Conservation (phyloP, 305 asterid species). For the Fraxinus paxiana region DNA sequence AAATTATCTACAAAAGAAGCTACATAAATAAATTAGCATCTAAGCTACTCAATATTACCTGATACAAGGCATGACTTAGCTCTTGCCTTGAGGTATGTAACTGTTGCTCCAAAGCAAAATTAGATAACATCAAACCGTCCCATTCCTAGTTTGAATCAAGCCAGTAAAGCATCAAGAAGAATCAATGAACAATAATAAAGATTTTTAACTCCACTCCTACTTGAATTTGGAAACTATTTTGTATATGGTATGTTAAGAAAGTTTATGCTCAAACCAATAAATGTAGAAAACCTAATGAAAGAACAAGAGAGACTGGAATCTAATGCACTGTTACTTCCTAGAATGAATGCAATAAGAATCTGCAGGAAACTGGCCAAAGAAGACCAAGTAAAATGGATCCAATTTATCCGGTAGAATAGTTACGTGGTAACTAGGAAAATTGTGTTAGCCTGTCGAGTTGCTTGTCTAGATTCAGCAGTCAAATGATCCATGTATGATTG, state of each 20-base stretch:
- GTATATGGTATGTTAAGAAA: background rate
- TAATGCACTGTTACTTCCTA: conserved; percentile 5
- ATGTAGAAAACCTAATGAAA: background rate
- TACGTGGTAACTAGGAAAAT: background rate
- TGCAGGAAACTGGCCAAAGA: background rate
- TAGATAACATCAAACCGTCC: conserved; percentile 96
- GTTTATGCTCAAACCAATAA: background rate
- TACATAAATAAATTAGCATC: background rate
- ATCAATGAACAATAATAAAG: background rate
- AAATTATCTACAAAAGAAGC: background rate
- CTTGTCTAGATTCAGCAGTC: background rate
- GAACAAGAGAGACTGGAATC: background rate
- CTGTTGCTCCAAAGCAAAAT: conserved; percentile 90
- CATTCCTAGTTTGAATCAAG: conserved; percentile 56
- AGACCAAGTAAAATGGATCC: background rate
- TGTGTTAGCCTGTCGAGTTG: background rate
- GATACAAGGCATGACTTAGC: conserved; percentile 93
- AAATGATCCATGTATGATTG: background rate
- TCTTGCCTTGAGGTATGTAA: conserved; percentile 94
- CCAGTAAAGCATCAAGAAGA: background rate
- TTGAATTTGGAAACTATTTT: background rate
- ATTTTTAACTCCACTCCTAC: background rate
- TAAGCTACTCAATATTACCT: conserved; percentile 42
- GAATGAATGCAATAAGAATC: background rate
- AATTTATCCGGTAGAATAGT: background rate